Evolutionary conservation across 768 basidiomycete species (phyloP), one percentile per base, ranked within the genome.

Genomic region (Boletus fagicola): DNA sequence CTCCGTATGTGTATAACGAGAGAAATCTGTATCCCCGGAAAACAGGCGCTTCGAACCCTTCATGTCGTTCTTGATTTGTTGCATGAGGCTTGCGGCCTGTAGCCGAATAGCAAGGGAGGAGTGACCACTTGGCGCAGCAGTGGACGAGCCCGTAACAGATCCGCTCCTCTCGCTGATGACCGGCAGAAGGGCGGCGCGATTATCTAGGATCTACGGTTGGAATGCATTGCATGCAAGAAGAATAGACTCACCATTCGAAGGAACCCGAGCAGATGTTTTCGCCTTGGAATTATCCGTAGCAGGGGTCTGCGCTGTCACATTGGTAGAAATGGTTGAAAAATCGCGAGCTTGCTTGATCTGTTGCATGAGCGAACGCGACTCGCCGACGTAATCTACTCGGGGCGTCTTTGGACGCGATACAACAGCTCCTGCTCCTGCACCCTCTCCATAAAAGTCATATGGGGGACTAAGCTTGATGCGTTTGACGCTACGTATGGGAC

Each of bases 81-180:
- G 88, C 89, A 95, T 93, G 46, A 95, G 72, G 26, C 78, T 84
- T 10, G 84, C 88, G 13, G 90, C 93, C 62, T 91, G 85, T 62
- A 84, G 78, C 42, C 92, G 83, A 68, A 90, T 90, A 10, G 80
- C 81, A 22, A 84, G 76, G 9, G 89, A 86, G 0, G 87, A 85
- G 56, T 83, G 82, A 3, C 76, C 64, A 20, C 73, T 74, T 12
- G 69, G 69, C 22, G 69, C 72, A 11, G 70, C 69, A 9, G 69
- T 69, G 13, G 71, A 65, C 16, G 73, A 67, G 1, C 63, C 64
- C 1, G 62, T 46, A 10, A 65, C 68, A 44, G 66, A 67, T 26
- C 63, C 46, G 11, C 70, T 62, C 52, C 65, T 56, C 45, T 70
- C 58, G 33, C 13, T 48, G 33, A 54, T 36, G 42, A 53, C 39